A percentile compares a stretch with the other conserved stretches of the same genome.
Conservation (phyloP, 2,329 filamentous ascomycete genomes). For the Esteya vermicola region DNA sequence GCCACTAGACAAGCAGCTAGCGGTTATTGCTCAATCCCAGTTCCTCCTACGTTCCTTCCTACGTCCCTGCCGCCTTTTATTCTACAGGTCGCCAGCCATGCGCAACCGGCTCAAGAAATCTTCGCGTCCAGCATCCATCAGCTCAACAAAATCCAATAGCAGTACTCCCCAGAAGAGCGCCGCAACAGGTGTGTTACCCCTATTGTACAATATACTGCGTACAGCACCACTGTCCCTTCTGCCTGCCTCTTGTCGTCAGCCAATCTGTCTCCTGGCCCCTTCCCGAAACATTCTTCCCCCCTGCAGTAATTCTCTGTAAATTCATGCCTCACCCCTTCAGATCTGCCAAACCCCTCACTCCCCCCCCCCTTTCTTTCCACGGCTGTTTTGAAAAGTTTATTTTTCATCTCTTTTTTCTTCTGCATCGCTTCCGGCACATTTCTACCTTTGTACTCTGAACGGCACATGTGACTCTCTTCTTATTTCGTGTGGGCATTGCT, state of each 20-base stretch:
- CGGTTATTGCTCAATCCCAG: no score
- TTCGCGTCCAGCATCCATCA: conserved; percentile 5
- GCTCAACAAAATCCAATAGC: conserved; percentile 6
- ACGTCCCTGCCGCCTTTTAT: no score
- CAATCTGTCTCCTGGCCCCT: no score
- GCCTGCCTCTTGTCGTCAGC: background rate
- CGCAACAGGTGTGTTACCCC: conserved; percentile 1
- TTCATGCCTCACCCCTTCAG: no score
- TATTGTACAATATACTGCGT: no score
- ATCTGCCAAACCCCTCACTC: no score
- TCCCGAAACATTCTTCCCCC: background rate
- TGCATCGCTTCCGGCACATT: background rate
- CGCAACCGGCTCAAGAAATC: conserved; percentile 8
- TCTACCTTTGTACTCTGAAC: background rate
- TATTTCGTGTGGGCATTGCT: background rate
- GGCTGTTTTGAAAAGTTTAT: no score
- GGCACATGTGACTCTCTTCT: background rate
- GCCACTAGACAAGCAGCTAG: background rate
- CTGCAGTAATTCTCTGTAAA: background rate
- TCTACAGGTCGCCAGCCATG: conserved; percentile 9
- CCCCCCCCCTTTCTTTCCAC: no score
- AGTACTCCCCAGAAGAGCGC: background rate
- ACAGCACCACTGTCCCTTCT: background rate
- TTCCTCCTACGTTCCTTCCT: no score
- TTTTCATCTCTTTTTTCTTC: no score